Evolutionary conservation across 208 protist genomes (phyloP).

Genomic region (Porcisia deanei): DNA sequence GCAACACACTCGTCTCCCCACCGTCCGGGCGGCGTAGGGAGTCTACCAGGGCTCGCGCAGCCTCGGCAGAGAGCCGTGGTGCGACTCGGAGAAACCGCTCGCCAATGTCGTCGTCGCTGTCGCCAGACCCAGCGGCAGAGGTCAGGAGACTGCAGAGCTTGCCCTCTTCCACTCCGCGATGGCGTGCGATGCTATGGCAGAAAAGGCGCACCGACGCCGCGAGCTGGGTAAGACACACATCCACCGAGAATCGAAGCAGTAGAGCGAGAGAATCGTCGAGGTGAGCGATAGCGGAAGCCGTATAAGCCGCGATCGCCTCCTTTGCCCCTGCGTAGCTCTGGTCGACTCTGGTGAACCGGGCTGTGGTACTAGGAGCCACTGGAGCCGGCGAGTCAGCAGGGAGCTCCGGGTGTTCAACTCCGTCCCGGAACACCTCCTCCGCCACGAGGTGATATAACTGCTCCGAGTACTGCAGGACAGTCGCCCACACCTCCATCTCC

Average conservation of each 20-base stretch:
- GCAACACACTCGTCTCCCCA: not conserved
- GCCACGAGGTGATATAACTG: conserved; percentile 43
- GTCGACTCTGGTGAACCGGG: conserved; percentile 61
- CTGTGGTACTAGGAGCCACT: conserved; percentile 37
- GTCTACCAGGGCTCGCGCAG: conserved; percentile 10
- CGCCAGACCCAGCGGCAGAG: too few relatives aligned
- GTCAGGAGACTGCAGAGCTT: not conserved
- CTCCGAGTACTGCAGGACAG: conserved; percentile 42
- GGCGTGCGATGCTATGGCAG: conserved; percentile 11
- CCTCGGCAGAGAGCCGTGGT: conserved; percentile 15
- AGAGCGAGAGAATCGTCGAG: conserved; percentile 29
- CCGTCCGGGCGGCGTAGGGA: not conserved
- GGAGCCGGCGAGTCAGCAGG: not conserved
- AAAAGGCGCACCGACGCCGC: conserved; percentile 18
- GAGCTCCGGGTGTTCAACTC: not conserved
- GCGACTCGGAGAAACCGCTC: not conserved
- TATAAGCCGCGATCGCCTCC: conserved; percentile 14
- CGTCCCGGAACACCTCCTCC: conserved; percentile 36
- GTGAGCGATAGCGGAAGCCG: not conserved
- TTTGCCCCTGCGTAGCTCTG: conserved; percentile 49
- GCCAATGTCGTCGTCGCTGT: not conserved
- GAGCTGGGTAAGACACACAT: conserved; percentile 24
- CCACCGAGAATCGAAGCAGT: conserved; percentile 29
- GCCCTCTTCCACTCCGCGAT: not conserved
- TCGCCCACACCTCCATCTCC: conserved; percentile 52